Evolutionary conservation across 495 filamentous ascomycete species (phyloP), one percentile per base, ranked within the genome.

Genomic region (Penicillium taxi): DNA sequence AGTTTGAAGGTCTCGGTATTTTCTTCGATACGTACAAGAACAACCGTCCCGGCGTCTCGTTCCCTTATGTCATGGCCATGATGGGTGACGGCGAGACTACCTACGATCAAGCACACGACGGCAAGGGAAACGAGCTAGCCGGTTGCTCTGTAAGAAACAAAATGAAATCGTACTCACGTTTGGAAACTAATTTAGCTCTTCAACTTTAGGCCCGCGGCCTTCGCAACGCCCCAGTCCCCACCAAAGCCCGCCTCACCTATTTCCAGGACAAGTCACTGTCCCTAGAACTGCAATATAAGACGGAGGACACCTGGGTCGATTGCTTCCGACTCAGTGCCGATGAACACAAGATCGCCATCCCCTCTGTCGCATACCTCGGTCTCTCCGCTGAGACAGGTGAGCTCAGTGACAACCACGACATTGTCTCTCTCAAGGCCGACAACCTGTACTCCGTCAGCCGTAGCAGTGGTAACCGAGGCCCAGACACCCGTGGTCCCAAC

Each of bases 21-120:
- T 96, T 99, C 73, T 80, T 99, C 66, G 93, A 99, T 57, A 99
- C 93, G 30, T 99, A 99, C 70, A 99, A 99, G 78, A 99, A 99
- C 67, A 94, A 94, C 69, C 79, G 93, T 12, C 93, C 93, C 6
- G 93, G 93, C 7, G 80, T 82, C 12, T 81, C 93, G 15, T 99
- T 99, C 63, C 93, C 93, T 25, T 96, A 95, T 51, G 83, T 99
- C 48, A 94, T 96, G 87, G 93, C 93, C 33, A 96, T 96, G 91
- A 70, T 94, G 54, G 91, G 82, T 32, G 91, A 99, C 59, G 88
- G 91, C 20, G 65, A 84, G 56, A 94, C 82, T 19, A 64, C 70
- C 13, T 99, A 99, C 63, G 86, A 96, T 64, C 85, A 96, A 61
- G 81, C 79, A 45, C 89, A 90, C 49, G 93, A 99, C 57, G 93